A percentile compares a stretch with the other conserved stretches of the same genome.
phyloP scores from a whole-genome alignment of 129 eudicot species.

The Heracleum sosnowskyi region DNA sequence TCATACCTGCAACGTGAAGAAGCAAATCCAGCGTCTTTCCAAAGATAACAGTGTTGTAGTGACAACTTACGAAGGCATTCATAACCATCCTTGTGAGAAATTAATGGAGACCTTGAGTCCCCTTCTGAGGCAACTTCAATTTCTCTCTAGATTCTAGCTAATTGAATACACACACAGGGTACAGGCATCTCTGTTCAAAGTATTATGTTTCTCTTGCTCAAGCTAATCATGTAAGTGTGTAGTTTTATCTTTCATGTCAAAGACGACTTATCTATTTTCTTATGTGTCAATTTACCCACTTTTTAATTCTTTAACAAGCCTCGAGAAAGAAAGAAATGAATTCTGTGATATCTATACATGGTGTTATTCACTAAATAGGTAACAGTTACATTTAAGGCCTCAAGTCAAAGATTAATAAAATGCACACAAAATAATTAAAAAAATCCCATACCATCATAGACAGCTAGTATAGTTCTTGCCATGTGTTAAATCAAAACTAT shows the following conservation, averaged over 20 bases:
- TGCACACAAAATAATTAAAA: neutral
- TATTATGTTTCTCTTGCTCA: neutral
- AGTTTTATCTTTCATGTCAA: neutral
- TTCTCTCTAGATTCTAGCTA: constrained; percentile 73
- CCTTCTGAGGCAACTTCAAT: constrained; percentile 88
- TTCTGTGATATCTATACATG: neutral
- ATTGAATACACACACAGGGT: neutral
- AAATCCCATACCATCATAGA: neutral
- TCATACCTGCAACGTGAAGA: constrained; percentile 98
- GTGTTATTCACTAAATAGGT: neutral
- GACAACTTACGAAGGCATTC: constrained; percentile 89
- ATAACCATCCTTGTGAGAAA: constrained; percentile 96
- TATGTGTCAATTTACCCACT: neutral
- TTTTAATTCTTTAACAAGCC: neutral
- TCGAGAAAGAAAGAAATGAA: neutral
- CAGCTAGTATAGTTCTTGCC: neutral
- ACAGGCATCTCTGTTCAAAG: neutral
- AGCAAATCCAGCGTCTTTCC: constrained; percentile 88
- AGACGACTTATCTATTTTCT: neutral
- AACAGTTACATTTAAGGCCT: neutral
- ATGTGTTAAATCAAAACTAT: neutral
- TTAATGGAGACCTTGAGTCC: constrained; percentile 96
- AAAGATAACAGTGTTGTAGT: constrained; percentile 78
- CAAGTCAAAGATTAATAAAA: neutral
- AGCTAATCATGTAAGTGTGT: neutral